These are phyloP conservation scores for Takashimella tepidaria DNA, from an alignment of 1,284 basidiomycete species.

Conservation along the genomic window DNA sequence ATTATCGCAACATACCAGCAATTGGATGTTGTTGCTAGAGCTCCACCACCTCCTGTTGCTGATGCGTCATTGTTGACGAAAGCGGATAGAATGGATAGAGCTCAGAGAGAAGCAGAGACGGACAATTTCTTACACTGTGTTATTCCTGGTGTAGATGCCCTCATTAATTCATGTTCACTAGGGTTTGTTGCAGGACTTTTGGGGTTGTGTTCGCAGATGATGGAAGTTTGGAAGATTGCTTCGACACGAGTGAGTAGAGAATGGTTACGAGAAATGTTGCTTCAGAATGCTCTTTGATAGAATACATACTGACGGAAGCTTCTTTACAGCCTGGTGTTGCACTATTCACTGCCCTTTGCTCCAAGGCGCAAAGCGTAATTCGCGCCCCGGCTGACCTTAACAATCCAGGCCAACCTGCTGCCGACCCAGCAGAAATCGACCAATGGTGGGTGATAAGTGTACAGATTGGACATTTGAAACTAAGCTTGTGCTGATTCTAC, in stretches of 20 bases:
- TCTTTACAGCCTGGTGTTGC: constrained; percentile 80
- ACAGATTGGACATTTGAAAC: constrained; percentile 3
- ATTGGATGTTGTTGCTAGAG: constrained; percentile 78
- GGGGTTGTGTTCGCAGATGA: constrained; percentile 75
- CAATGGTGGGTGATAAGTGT: constrained; percentile 62
- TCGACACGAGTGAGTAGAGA: constrained; percentile 62
- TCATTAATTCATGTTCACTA: constrained; percentile 67
- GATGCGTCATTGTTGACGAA: constrained; percentile 48
- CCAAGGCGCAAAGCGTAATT: constrained; percentile 84
- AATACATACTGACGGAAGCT: constrained; percentile 33
- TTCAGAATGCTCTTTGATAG: no score
- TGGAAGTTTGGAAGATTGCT: constrained; percentile 66
- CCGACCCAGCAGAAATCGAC: constrained; percentile 67
- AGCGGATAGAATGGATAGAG: constrained; percentile 58
- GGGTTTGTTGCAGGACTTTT: constrained; percentile 81
- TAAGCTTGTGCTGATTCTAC: no score
- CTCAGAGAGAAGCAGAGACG: constrained; percentile 79
- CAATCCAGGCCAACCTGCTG: constrained; percentile 40
- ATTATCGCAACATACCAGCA: constrained; percentile 91
- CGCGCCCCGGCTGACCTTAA: constrained; percentile 60
- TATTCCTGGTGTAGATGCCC: constrained; percentile 77
- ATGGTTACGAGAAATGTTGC: no score
- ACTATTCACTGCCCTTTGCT: constrained; percentile 85
- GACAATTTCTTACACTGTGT: constrained; percentile 83
- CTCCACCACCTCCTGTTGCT: constrained; percentile 55